A percentile compares a stretch with the other conserved stretches of the same genome.
phyloP scores from a whole-genome alignment of 345 rosid species.

The Acer yangbiense region DNA sequence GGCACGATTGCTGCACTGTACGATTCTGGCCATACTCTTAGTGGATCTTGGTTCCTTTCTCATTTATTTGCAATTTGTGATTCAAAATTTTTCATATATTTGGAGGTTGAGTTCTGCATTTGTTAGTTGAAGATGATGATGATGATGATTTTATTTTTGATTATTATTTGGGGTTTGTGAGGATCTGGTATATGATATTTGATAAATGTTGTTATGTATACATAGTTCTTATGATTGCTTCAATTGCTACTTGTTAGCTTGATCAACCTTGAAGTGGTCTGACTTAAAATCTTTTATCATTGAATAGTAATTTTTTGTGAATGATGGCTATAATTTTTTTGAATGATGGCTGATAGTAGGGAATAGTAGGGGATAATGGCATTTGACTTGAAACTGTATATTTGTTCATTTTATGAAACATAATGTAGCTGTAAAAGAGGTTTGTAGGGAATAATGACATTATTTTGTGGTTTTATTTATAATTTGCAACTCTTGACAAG shows the following conservation, averaged over 20 bases:
- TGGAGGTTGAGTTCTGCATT: conserved; percentile 82
- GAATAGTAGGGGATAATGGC: no score
- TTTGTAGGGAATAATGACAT: no score
- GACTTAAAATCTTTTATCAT: no score
- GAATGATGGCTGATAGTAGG: not conserved
- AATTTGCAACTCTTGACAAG: no score
- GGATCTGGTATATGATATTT: not conserved
- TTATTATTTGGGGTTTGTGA: conserved; percentile 31
- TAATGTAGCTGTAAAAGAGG: no score
- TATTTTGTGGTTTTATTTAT: no score
- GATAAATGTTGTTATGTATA: conserved; percentile 25
- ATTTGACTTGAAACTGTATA: no score
- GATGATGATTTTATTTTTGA: conserved; percentile 10
- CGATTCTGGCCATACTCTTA: conserved; percentile 6
- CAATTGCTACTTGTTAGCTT: no score
- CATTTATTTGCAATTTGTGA: no score
- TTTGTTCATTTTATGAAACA: no score
- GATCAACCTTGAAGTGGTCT: no score
- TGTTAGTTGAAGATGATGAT: conserved; percentile 27
- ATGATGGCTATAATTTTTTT: not conserved
- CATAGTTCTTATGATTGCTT: not conserved
- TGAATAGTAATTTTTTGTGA: not conserved
- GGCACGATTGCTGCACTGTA: conserved; percentile 92
- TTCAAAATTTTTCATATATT: not conserved
- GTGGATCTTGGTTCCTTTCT: not conserved